Conservation (phyloP, 2,329 filamentous ascomycete species). For the Alternaria postmessia region DNA sequence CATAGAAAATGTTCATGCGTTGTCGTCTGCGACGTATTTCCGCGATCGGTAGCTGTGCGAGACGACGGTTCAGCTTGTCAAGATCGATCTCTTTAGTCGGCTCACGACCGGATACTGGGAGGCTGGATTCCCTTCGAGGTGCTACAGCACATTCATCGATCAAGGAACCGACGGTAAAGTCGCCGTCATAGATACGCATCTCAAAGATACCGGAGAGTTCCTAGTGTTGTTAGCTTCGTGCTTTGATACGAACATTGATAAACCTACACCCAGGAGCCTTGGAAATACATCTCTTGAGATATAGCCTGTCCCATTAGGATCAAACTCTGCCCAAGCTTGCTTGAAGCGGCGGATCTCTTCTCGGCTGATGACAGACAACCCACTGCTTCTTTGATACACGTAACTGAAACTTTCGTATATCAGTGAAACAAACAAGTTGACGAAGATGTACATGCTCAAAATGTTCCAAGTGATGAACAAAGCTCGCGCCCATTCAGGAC, state of each 20-base stretch:
- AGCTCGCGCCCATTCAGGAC: conserved; percentile 83
- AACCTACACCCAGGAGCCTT: conserved; percentile 76
- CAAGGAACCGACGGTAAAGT: conserved; percentile 85
- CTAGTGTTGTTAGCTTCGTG: conserved; percentile 42
- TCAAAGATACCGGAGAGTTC: conserved; percentile 94
- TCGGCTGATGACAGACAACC: conserved; percentile 86
- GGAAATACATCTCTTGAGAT: conserved; percentile 92
- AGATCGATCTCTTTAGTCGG: conserved; percentile 69
- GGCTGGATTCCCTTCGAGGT: conserved; percentile 58
- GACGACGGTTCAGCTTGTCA: conserved; percentile 74
- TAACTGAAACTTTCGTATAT: conserved; percentile 99
- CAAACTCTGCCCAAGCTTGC: conserved; percentile 95
- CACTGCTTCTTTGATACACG: conserved; percentile 95
- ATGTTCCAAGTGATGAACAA: conserved; percentile 98
- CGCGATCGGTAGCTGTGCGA: conserved; percentile 75
- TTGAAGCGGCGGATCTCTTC: conserved; percentile 98
- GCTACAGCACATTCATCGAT: conserved; percentile 81
- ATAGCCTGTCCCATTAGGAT: conserved; percentile 88
- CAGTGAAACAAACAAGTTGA: conserved; percentile 96
- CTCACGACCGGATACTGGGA: conserved; percentile 55
- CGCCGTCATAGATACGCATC: conserved; percentile 93
- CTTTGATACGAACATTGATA: background rate
- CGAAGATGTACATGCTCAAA: conserved; percentile 99
- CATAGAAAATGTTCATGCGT: conserved; percentile 93
- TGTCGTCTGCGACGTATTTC: conserved; percentile 78